phyloP scores from a whole-genome alignment of 208 protist species.

The Leishmania mexicana region DNA sequence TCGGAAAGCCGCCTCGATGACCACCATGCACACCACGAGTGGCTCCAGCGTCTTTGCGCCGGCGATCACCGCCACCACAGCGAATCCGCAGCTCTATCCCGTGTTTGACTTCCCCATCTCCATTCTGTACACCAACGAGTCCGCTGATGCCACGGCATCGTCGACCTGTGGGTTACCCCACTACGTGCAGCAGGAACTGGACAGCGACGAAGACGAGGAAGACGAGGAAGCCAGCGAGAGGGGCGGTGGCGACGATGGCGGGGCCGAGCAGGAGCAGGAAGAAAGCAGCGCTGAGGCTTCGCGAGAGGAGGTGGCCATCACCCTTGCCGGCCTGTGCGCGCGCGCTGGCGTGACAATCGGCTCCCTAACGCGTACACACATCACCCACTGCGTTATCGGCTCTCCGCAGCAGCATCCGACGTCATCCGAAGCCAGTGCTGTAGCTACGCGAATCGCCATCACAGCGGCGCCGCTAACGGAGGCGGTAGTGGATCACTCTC shows the following conservation, averaged over 20 bases:
- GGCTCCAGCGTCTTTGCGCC: conserved; percentile 46
- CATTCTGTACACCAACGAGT: conserved; percentile 10
- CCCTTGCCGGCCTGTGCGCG: conserved; percentile 66
- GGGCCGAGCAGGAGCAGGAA: conserved; percentile 34
- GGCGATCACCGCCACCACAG: conserved; percentile 45
- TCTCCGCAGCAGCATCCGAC: conserved; percentile 18
- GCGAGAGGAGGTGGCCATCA: conserved; percentile 36
- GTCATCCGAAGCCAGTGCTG: background rate
- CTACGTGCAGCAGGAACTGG: conserved; percentile 23
- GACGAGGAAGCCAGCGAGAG: conserved; percentile 13
- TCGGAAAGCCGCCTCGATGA: background rate
- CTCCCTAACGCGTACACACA: conserved; percentile 54
- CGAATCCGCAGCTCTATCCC: conserved; percentile 46
- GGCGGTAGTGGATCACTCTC: conserved; percentile 49
- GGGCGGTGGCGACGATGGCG: conserved; percentile 25
- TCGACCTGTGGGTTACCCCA: conserved; percentile 10
- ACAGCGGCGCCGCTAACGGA: conserved; percentile 60
- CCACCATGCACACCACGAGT: conserved; percentile 36
- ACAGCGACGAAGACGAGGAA: conserved; percentile 19
- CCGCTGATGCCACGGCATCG: background rate
- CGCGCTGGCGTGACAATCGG: conserved; percentile 53
- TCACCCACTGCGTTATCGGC: conserved; percentile 77
- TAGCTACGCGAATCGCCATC: conserved; percentile 40
- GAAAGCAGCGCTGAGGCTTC: conserved; percentile 16
- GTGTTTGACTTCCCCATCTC: conserved; percentile 43